Evolutionary conservation across 495 filamentous ascomycete species (phyloP).

Genomic region (Margaritispora aquatica): DNA sequence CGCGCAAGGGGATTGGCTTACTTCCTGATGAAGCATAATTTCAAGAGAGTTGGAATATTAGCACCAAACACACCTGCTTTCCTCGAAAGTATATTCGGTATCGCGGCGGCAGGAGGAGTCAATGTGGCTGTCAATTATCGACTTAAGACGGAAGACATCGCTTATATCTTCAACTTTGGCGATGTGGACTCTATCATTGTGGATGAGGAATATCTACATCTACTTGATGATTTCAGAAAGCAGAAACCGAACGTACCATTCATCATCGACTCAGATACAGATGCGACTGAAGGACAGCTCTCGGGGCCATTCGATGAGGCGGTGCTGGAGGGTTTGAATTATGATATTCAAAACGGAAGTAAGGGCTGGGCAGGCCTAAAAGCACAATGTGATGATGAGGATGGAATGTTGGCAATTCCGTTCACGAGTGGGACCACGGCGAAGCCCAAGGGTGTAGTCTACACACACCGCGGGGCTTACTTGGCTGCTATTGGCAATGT

Average conservation of each 20-base stretch:
- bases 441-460: slow-evolving; percentile 88
- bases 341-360: slow-evolving; percentile 54
- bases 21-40: slow-evolving; percentile 65
- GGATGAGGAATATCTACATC: slow-evolving; percentile 66
- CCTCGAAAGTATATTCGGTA: slow-evolving; percentile 82
- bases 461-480: slow-evolving; percentile 82
- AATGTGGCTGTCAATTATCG: slow-evolving; percentile 88
- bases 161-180: slow-evolving; percentile 79
- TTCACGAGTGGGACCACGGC: slow-evolving; percentile 96
- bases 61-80: slow-evolving; percentile 93
- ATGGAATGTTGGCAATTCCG: slow-evolving; percentile 73
- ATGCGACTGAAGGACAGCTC: slow-evolving; percentile 65
- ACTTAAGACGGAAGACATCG: slow-evolving; percentile 79
- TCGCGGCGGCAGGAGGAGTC: slow-evolving; percentile 76
- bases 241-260: slow-evolving; percentile 55
- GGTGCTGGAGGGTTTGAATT: slow-evolving; percentile 68
- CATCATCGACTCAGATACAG: slow-evolving; percentile 81
- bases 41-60: slow-evolving; percentile 71
- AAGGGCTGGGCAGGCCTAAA: slow-evolving; percentile 76
- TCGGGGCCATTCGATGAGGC: slow-evolving; percentile 76
- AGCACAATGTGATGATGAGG: slow-evolving; percentile 62
- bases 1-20: slow-evolving; percentile 83
- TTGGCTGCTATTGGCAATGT: slow-evolving; percentile 80
- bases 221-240: slow-evolving; percentile 60
- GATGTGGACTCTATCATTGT: slow-evolving; percentile 87